Base-by-base conservation (phyloP, 768 basidiomycete species). In the Cystofilobasidium ferigula region DNA sequence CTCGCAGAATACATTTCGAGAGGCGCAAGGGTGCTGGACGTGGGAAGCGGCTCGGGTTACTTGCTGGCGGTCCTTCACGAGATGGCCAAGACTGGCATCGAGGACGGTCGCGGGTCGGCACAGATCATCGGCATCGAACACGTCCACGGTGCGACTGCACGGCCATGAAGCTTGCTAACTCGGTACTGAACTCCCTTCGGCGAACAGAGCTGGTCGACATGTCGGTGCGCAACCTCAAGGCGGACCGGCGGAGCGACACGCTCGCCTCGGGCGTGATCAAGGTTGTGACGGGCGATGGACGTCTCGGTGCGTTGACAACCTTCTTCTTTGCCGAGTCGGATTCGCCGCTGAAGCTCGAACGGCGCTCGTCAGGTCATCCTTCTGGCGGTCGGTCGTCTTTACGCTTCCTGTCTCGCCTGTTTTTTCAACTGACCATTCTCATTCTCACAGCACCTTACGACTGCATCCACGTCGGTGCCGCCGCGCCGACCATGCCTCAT, bases 391-490 rank as follows among this genome's bases (percentile, higher is more conserved):
- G 14, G 28, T 36, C 36, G 22, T 35, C 5, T 30, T 24, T 32
- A 8, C 38, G 61, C 26, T 14, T n/a, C 62, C 26, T 53, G 22
- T 61, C 30, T 34, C 14, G 34, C 30, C 60, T 57, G 26, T 26
- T n/a, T 22, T 47, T 1, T 26, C 34, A 7, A 8, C 53, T 35
- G 42, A 24, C 7, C 6, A 18, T 24, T 4, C 48, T 32, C 6
- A 18, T 22, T 5, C 32, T 28, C 24, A 2, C 63, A 73, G 77
- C 73, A 12, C 87, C 86, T 0, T 90, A 85, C 72, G 82, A 89
- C 68, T 86, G 84, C 0, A 95, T 97, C 58, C 93, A 98, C 70
- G 93, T 97, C 42, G 94, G 94, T 4, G 94, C 94, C 0, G 93
- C 94, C 0, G 85, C 93, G 0, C 86, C 88, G 0, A 79, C 72